These are phyloP conservation scores for Chaetomidium leptoderma DNA, from an alignment of 495 filamentous ascomycete species.

Conservation along the genomic window DNA sequence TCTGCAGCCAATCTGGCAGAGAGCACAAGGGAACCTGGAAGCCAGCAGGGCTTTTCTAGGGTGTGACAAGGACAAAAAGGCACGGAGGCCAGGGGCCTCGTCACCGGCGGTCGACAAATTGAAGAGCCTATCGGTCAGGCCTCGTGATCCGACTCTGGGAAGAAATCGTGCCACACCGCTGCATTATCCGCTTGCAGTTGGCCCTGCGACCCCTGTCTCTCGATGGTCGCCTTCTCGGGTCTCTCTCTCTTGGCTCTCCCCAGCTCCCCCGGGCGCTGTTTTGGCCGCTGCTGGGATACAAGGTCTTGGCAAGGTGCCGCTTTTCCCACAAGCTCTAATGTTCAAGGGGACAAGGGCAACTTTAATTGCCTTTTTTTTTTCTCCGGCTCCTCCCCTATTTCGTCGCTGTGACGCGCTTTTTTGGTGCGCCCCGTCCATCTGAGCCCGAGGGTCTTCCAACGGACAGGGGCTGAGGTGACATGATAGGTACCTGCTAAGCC, in stretches of 20 bases:
- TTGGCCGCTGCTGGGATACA: constrained; percentile 3
- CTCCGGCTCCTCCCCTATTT: not conserved
- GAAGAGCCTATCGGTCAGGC: constrained; percentile 20
- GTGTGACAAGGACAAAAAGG: constrained; percentile 10
- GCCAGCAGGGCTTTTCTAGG: not conserved
- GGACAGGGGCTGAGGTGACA: not conserved
- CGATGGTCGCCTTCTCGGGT: constrained; percentile 9
- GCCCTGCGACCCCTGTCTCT: not conserved
- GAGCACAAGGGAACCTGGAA: not conserved
- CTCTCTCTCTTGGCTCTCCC: constrained; percentile 13
- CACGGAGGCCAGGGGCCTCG: constrained; percentile 2
- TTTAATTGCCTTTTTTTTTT: constrained; percentile 19
- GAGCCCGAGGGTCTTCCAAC: not conserved
- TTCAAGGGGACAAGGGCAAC: no score
- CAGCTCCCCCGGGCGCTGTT: not conserved
- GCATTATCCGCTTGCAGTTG: constrained; percentile 20
- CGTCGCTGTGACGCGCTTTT: constrained; percentile 3
- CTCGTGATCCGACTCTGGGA: constrained; percentile 33
- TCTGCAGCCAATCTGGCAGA: not conserved
- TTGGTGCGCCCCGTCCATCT: constrained; percentile 1
- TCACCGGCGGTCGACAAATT: constrained; percentile 18
- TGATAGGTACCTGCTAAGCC: not conserved
- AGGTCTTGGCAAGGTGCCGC: constrained; percentile 14
- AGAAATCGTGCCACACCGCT: constrained; percentile 30
- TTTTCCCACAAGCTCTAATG: constrained; percentile 1